Percentiles rank a stretch among this genome's conserved stretches.
Evolutionary conservation across 192 early-diverging fungal species (phyloP).

Genomic region (Oehlia diaphana): DNA sequence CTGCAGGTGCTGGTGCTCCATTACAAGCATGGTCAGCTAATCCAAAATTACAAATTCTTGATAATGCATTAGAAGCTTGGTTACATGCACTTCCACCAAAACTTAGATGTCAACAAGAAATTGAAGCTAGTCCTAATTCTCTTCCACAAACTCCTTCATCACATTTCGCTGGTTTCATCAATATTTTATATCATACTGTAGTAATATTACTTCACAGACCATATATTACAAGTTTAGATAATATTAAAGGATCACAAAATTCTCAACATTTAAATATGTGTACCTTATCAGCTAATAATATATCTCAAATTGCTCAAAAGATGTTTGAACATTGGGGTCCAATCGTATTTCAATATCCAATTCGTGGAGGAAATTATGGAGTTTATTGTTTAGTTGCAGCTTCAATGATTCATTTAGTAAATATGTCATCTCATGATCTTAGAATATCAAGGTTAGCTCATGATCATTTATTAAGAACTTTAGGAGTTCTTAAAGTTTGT

Average conservation of each 20-base stretch:
- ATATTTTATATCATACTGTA: conserved; percentile 56
- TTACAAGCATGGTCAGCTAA: conserved; percentile 37
- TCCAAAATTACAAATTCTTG: conserved; percentile 42
- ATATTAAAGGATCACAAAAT: conserved; percentile 34
- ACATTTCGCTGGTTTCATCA: conserved; percentile 53
- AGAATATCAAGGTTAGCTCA: conserved; percentile 5
- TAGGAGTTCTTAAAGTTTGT: conserved; percentile 19
- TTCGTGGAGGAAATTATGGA: conserved; percentile 52
- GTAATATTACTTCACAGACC: conserved; percentile 54
- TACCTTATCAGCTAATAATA: conserved; percentile 50
- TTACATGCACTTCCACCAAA: conserved; percentile 37
- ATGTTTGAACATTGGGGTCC: conserved; percentile 44
- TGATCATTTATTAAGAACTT: conserved; percentile 23
- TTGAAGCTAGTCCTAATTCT: conserved; percentile 14
- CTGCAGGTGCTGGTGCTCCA: conserved; percentile 35
- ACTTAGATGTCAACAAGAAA: conserved; percentile 36
- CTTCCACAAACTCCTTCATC: conserved; percentile 30
- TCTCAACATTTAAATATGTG: conserved; percentile 49
- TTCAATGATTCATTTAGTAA: conserved; percentile 46
- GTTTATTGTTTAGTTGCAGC: conserved; percentile 55
- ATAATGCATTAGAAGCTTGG: conserved; percentile 44
- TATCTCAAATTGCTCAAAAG: conserved; percentile 49
- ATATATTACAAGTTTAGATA: conserved; percentile 36
- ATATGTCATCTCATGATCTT: conserved; percentile 22
- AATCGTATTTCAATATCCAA: conserved; percentile 47